These are phyloP conservation scores for Gracilaria domingensis DNA, from an alignment of 23 red algal species.

Conservation along the genomic window DNA sequence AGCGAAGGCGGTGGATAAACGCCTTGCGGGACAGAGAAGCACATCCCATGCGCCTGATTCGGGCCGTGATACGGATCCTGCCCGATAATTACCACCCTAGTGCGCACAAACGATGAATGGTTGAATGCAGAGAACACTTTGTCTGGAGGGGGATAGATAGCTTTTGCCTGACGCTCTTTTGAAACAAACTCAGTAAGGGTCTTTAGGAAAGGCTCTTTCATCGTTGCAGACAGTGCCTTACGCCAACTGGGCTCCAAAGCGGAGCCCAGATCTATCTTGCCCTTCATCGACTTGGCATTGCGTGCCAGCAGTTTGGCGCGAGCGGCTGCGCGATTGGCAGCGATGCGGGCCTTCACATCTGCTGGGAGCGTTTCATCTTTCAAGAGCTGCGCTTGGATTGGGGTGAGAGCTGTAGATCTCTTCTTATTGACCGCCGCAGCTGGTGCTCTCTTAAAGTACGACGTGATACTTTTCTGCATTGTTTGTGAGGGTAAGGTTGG, in stretches of 20 bases:
- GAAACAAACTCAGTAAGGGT: constrained; percentile 48
- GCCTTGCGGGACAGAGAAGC: constrained; percentile 89
- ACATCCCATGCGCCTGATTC: constrained; percentile 95
- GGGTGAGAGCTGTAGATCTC: constrained; percentile 41
- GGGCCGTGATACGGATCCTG: constrained; percentile 98
- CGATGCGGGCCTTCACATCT: constrained; percentile 73
- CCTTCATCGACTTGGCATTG: not conserved
- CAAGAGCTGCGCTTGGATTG: constrained; percentile 25
- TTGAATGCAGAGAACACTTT: constrained; percentile 92
- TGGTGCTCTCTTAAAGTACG: constrained; percentile 57
- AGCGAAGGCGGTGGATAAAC: constrained; percentile 86
- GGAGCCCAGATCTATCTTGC: constrained; percentile 42
- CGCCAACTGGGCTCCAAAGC: constrained; percentile 74
- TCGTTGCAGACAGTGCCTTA: constrained; percentile 50
- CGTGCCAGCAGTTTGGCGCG: constrained; percentile 66
- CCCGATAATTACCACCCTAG: constrained; percentile 95
- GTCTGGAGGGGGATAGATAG: constrained; percentile 69
- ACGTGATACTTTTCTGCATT: constrained; percentile 72
- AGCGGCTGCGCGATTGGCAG: constrained; percentile 67
- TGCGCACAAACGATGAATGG: constrained; percentile 67
- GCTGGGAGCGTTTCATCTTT: constrained; percentile 40
- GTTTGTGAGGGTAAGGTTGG: not conserved
- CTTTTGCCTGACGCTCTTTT: not conserved
- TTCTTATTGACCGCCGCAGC: constrained; percentile 47
- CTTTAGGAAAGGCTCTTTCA: constrained; percentile 53